Conservation (phyloP, 2,329 filamentous ascomycete species). For the Calycina herbarum region DNA sequence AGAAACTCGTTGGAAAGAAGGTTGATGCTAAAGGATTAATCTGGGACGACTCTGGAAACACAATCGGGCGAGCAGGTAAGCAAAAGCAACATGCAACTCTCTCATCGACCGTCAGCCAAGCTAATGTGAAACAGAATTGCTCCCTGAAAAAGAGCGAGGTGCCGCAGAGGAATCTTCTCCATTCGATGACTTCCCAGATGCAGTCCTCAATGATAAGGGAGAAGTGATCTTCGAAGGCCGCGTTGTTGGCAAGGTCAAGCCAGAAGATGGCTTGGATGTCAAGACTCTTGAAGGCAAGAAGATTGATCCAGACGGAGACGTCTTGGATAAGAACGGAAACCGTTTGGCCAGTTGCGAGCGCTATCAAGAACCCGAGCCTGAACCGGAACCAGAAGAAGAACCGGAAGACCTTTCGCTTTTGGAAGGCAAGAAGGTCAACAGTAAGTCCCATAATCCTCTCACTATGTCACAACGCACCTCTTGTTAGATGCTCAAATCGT, state of each 20-base stretch:
- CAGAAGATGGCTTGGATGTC: constrained; percentile 64
- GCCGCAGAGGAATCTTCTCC: constrained; percentile 49
- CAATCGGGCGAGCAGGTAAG: constrained; percentile 58
- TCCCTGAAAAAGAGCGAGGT: constrained; percentile 52
- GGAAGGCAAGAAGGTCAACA: constrained; percentile 58
- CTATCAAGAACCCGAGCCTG: constrained; percentile 36
- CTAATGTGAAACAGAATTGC: constrained; percentile 48
- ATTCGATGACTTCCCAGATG: constrained; percentile 59
- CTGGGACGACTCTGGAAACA: constrained; percentile 69
- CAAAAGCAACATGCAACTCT: neutral
- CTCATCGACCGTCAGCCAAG: neutral
- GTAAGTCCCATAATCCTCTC: neutral
- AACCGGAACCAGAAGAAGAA: constrained; percentile 30
- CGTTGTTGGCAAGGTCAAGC: constrained; percentile 57
- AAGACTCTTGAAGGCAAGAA: constrained; percentile 64
- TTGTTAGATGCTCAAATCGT: neutral
- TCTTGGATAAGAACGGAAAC: constrained; percentile 73
- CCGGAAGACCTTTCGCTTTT: constrained; percentile 49
- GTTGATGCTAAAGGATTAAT: constrained; percentile 68
- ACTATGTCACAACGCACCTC: neutral
- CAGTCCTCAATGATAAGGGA: constrained; percentile 52
- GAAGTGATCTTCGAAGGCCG: constrained; percentile 52
- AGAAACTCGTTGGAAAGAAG: constrained; percentile 63
- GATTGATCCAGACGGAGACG: constrained; percentile 78
- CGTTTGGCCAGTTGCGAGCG: constrained; percentile 42